Evolutionary conservation across 2,329 filamentous ascomycete species (phyloP), one percentile per base, ranked within the genome.

Genomic region (Aspergillus sojae): DNA sequence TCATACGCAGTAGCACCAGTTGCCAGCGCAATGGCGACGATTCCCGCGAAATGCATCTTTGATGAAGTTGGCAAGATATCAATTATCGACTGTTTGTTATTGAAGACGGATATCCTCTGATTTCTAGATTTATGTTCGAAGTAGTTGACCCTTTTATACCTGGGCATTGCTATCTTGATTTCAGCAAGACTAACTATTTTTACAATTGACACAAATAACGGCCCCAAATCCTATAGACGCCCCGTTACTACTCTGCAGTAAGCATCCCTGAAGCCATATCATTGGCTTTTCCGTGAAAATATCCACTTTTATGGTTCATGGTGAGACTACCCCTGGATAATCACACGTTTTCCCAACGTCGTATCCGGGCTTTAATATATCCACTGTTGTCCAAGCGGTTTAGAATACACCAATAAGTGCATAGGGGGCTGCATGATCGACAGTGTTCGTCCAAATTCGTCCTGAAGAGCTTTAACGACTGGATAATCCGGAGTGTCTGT

Each of bases 1-100:
- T 63, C 52, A 45, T 67, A 70, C 10, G 68, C 64, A 23, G 43
- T 23, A 21, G 43, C 43, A 46, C 43, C 43, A 14, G 43, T 12
- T 11, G 21, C 43, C 43, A 46, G n/a, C 4, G 43, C 43, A 46
- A 46, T 14, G 4, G 43, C 21, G 43, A 14, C 43, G 43, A 23
- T 14, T 46, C 11, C 43, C n/a, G 11, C 9, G 21, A 46, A 46
- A 23, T 12, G 43, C 43, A 46, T 46, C 7, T 46, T 23, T 6
- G 43, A 11, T 5, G 10, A 46, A 16, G 43, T 50, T 30, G n/a
- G 12, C 11, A 23, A 23, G 9, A 23, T 46, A 23, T 46, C 3
- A 23, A 6, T 10, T 11, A 11, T 14, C 4, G 3, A 23, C 43
- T 45, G n/a, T 6, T 45, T 43, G 39, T 43, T 4, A 4, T 43